phyloP scores from a whole-genome alignment of 2,329 filamentous ascomycete species.

The Trichophyton benhamiae region DNA sequence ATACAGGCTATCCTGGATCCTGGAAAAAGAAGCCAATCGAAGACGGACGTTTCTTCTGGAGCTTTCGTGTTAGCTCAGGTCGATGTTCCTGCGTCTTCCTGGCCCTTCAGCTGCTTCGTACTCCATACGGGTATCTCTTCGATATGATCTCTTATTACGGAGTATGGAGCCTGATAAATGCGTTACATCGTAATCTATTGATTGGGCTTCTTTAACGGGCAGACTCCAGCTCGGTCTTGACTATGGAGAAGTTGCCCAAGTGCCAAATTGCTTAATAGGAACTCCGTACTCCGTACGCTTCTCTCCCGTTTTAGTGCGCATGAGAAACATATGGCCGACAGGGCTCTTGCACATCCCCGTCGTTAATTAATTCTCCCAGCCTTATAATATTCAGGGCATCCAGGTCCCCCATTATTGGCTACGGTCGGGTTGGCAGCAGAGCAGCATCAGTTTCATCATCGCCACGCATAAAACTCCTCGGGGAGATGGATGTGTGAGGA shows the following conservation, averaged over 20 bases:
- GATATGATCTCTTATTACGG: neutral
- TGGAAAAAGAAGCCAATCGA: neutral
- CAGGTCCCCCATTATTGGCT: neutral
- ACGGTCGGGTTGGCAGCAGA: neutral
- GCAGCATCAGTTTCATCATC: neutral
- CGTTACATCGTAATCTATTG: neutral
- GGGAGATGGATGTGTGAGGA: neutral
- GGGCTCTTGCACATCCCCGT: neutral
- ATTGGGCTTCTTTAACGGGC: neutral
- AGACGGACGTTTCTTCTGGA: neutral
- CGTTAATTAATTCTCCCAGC: neutral
- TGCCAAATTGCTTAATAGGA: neutral
- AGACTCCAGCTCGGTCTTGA: neutral
- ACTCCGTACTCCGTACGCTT: neutral
- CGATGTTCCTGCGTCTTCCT: neutral
- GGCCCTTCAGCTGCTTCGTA: neutral
- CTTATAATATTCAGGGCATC: neutral
- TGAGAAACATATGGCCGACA: neutral
- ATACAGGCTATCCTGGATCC: neutral
- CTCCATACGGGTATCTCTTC: too few species aligned
- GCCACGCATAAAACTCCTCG: neutral
- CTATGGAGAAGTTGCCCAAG: too few species aligned
- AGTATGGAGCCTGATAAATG: neutral
- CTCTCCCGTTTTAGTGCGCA: neutral
- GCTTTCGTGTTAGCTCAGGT: neutral